These are phyloP conservation scores for Dicorynia guianensis DNA, from an alignment of 306 rosid species.

Conservation along the genomic window DNA sequence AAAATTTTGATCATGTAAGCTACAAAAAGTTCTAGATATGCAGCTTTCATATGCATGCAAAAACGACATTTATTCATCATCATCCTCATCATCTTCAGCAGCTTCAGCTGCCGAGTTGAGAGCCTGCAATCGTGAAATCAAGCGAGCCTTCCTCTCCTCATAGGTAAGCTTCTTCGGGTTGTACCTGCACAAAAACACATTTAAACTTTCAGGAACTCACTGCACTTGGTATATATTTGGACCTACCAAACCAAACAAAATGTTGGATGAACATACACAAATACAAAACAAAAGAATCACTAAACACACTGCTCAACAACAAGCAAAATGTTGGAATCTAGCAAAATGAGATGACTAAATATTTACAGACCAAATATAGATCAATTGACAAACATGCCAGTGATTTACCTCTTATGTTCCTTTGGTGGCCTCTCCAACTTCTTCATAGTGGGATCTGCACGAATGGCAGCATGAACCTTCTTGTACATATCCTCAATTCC, in stretches of 20 bases:
- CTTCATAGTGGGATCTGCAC: slow-evolving; percentile 59
- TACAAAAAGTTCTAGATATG: background rate
- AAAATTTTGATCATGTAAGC: slow-evolving; percentile 5
- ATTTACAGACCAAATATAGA: background rate
- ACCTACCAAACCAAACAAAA: background rate
- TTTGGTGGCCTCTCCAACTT: slow-evolving; percentile 66
- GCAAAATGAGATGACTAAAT: background rate
- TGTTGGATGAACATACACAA: too few relatives aligned
- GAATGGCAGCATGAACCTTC: slow-evolving; percentile 84
- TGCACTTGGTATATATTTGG: background rate
- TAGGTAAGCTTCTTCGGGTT: slow-evolving; percentile 78
- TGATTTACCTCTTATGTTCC: slow-evolving; percentile 67
- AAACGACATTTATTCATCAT: slow-evolving; percentile 47
- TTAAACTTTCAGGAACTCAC: background rate
- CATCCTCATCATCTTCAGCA: slow-evolving; percentile 53
- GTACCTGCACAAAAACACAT: slow-evolving; percentile 43
- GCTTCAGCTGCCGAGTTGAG: slow-evolving; percentile 65
- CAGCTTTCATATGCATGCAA: background rate
- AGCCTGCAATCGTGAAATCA: slow-evolving; percentile 63
- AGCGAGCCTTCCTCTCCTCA: slow-evolving; percentile 65
- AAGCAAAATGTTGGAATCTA: background rate
- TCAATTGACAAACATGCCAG: background rate
- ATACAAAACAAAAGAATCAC: background rate
- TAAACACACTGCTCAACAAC: background rate
- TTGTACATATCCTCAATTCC: slow-evolving; percentile 67